Percentiles rank a stretch among this genome's conserved stretches.
These are phyloP conservation scores for Kokia cookei DNA, from an alignment of 441 rosid genomes.

Conservation along the genomic window DNA sequence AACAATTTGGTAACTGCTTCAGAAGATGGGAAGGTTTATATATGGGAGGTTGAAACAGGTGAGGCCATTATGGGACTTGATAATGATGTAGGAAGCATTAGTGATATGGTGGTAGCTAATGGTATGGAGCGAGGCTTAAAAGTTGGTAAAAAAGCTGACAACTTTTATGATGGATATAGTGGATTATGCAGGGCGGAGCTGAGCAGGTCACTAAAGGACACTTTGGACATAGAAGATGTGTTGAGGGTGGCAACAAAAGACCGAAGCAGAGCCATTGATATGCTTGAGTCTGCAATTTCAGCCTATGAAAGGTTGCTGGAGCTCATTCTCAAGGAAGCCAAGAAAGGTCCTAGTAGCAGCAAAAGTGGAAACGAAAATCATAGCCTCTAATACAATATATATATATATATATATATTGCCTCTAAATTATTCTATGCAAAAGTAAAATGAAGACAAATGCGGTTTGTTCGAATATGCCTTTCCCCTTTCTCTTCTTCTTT, in stretches of 20 bases:
- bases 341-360: not conserved
- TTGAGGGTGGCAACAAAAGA: slow-evolving; percentile 16
- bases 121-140: slow-evolving; percentile 1
- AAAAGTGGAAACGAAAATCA: not conserved
- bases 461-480: not conserved
- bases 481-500: not conserved
- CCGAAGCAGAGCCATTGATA: slow-evolving; percentile 29
- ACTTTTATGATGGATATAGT: not conserved
- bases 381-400: not conserved
- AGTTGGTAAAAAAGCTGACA: not conserved
- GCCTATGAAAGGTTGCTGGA: slow-evolving; percentile 32
- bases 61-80: slow-evolving; percentile 17
- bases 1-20: slow-evolving; percentile 34
- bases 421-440: not conserved
- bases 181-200: slow-evolving; percentile 9
- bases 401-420: not conserved
- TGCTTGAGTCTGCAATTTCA: slow-evolving; percentile 38
- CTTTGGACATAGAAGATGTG: slow-evolving; percentile 18
- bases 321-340: slow-evolving; percentile 36
- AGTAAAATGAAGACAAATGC: not conserved
- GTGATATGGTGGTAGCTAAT: slow-evolving; percentile 27
- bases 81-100: slow-evolving; percentile 16
- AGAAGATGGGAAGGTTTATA: slow-evolving; percentile 34
- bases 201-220: slow-evolving; percentile 9
- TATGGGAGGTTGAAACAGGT: slow-evolving; percentile 31